phyloP scores from a whole-genome alignment of 2,329 filamentous ascomycete species.

The Lachnum nothofagi region DNA sequence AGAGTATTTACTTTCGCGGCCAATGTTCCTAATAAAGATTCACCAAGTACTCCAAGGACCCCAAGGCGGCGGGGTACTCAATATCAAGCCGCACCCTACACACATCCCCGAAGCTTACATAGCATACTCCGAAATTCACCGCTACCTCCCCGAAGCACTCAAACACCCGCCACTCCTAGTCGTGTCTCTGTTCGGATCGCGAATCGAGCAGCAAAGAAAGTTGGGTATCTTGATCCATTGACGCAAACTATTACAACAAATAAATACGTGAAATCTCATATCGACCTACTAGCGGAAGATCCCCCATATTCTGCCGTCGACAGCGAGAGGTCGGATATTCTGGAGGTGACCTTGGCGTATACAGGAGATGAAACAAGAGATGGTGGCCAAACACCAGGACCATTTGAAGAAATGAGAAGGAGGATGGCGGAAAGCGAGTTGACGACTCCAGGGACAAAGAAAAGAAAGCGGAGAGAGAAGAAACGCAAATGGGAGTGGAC shows the following conservation, averaged over 20 bases:
- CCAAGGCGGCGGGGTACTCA: conserved; percentile 34
- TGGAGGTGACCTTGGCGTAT: conserved; percentile 49
- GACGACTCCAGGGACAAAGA: conserved; percentile 35
- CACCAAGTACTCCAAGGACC: conserved; percentile 35
- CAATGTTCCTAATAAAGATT: conserved; percentile 15
- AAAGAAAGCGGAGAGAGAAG: conserved; percentile 52
- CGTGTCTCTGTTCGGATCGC: conserved; percentile 51
- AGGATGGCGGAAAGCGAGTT: conserved; percentile 44
- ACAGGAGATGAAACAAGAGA: conserved; percentile 52
- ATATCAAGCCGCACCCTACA: conserved; percentile 45
- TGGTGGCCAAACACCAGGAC: conserved; percentile 57
- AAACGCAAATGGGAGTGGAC: conserved; percentile 64
- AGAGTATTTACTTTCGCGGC: conserved; percentile 28
- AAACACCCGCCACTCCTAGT: conserved; percentile 48
- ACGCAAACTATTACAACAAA: conserved; percentile 60
- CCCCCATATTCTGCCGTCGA: conserved; percentile 27
- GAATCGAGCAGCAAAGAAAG: conserved; percentile 43
- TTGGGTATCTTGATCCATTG: conserved; percentile 58
- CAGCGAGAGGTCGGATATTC: conserved; percentile 32
- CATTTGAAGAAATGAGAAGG: conserved; percentile 58
- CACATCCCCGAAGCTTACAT: conserved; percentile 52
- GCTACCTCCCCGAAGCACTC: conserved; percentile 48
- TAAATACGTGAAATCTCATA: conserved; percentile 57
- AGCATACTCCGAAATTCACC: conserved; percentile 65
- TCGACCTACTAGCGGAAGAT: conserved; percentile 57